phyloP scores from a whole-genome alignment of 1,284 basidiomycete genomes.

The Tetrapyrgos nigripes region DNA sequence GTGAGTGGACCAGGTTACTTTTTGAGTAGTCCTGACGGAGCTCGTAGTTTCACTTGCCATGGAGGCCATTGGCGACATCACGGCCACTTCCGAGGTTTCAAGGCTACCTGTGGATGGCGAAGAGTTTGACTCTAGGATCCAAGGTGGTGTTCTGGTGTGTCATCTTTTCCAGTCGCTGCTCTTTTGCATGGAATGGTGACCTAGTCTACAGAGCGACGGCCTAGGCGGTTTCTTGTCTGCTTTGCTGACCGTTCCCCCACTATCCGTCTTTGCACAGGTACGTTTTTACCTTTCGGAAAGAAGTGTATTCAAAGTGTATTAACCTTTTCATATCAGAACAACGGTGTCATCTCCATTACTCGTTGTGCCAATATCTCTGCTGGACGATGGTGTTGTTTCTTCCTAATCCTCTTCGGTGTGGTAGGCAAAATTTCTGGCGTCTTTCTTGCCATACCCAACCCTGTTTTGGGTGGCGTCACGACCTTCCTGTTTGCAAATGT shows the following conservation, averaged over 20 bases:
- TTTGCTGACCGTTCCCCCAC: slow-evolving; percentile 80
- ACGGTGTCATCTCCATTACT: slow-evolving; percentile 81
- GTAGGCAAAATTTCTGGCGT: slow-evolving; percentile 83
- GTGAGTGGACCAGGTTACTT: slow-evolving; percentile 37
- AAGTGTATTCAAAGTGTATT: background rate
- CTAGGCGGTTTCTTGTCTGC: slow-evolving; percentile 77
- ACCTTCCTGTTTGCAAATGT: slow-evolving; percentile 78
- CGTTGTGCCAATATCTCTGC: slow-evolving; percentile 78
- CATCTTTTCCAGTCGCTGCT: slow-evolving; percentile 14
- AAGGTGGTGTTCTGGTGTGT: slow-evolving; percentile 82
- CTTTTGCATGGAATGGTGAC: background rate
- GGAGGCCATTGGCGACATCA: slow-evolving; percentile 89
- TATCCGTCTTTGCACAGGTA: slow-evolving; percentile 82
- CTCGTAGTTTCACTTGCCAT: slow-evolving; percentile 70
- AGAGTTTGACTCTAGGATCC: slow-evolving; percentile 81
- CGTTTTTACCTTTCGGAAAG: slow-evolving; percentile 1
- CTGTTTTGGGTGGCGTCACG: slow-evolving; percentile 85
- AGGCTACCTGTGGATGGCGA: slow-evolving; percentile 69
- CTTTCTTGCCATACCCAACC: slow-evolving; percentile 81
- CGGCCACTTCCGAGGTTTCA: slow-evolving; percentile 84
- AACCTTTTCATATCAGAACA: slow-evolving; percentile 56
- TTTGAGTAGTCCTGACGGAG: background rate
- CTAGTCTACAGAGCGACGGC: slow-evolving; percentile 63
- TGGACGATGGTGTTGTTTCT: slow-evolving; percentile 75
- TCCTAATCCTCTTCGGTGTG: slow-evolving; percentile 76